Base-by-base conservation (phyloP, 2,329 filamentous ascomycete genomes). In the Xylaria sp. region DNA sequence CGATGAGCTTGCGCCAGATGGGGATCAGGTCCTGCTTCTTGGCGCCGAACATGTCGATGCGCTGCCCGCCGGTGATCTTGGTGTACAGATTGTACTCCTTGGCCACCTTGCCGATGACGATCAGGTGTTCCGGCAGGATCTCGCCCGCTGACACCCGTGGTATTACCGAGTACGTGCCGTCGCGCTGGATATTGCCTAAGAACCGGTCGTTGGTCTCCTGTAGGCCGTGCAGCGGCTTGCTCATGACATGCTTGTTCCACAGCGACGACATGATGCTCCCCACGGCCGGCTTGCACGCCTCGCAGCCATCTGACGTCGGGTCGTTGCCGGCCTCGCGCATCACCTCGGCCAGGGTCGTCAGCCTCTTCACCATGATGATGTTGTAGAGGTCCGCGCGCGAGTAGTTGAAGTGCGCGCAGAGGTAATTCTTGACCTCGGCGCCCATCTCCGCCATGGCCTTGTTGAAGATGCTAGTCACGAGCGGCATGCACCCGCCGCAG, bases 171-270 rank as follows among this genome's bases (percentile, higher is more conserved):
- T 94, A 97, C 0, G 94, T 97, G 50, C 94, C 94, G 80, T 97
- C 94, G 46, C 94, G 88, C 80, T 97, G 94, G 65, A 97, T 96
- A 78, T 97, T 97, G 61, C 90, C 94, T 59, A 97, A 83, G 80
- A 92, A 97, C 54, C 91, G 87, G 80, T 97, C 94, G 78, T 97
- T 97, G 5, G 94, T 97, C 69, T 97, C 94, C 80, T 97, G 94
- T 0, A 97, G 85, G 25, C 92, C 92, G 77, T 93, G 88, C 2
- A 87, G 83, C 0, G 89, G 84, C 67, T 87, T 85, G 73, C 92
- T 89, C 84, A 97, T 90, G 71, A 97, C 85, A 77, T 96, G 93
- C 70, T 89, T 88, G 81, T 97, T 97, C 86, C 90, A 97, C 2
- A 97, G 83, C 28, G 91, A 93, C 0, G 93, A 87, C 59, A 97